Conservation (phyloP, 1,284 basidiomycete species). For the Coniophora puteana region DNA sequence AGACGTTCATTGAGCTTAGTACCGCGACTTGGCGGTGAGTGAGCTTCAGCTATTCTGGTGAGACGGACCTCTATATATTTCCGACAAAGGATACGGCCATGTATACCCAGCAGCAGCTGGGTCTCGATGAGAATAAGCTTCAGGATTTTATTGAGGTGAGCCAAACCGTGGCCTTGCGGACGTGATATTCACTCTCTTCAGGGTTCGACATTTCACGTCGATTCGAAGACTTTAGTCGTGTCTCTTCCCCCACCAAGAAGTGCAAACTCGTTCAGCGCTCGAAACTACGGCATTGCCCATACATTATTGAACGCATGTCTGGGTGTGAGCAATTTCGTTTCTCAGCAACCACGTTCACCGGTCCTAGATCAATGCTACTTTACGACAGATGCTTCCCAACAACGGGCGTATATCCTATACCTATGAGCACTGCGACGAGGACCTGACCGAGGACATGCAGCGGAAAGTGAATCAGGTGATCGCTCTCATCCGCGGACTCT, state of each 20-base stretch:
- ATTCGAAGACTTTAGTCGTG: conserved; percentile 40
- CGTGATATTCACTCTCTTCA: conserved; percentile 13
- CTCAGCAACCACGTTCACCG: neutral
- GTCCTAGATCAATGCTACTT: neutral
- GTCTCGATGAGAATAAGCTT: conserved; percentile 36
- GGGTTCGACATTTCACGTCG: conserved; percentile 42
- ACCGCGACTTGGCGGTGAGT: conserved; percentile 40
- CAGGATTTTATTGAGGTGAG: conserved; percentile 51
- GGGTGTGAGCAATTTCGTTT: conserved; percentile 22
- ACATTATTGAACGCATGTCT: conserved; percentile 36
- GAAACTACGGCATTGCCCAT: conserved; percentile 43
- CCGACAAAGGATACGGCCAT: conserved; percentile 46
- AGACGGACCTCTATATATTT: neutral
- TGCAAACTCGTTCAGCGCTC: conserved; percentile 30
- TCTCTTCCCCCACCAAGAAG: conserved; percentile 43
- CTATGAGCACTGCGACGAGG: conserved; percentile 14
- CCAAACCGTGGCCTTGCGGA: neutral
- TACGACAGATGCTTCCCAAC: conserved; percentile 38
- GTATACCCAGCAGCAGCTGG: conserved; percentile 44
- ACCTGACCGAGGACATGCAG: conserved; percentile 24
- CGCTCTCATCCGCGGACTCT: conserved; percentile 33
- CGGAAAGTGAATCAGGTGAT: conserved; percentile 35
- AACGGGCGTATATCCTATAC: conserved; percentile 20
- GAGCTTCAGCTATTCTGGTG: neutral
- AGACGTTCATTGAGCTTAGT: conserved; percentile 25